Evolutionary conservation across 192 early-diverging fungal genomes (phyloP).

Genomic region (Backusella australiensis): DNA sequence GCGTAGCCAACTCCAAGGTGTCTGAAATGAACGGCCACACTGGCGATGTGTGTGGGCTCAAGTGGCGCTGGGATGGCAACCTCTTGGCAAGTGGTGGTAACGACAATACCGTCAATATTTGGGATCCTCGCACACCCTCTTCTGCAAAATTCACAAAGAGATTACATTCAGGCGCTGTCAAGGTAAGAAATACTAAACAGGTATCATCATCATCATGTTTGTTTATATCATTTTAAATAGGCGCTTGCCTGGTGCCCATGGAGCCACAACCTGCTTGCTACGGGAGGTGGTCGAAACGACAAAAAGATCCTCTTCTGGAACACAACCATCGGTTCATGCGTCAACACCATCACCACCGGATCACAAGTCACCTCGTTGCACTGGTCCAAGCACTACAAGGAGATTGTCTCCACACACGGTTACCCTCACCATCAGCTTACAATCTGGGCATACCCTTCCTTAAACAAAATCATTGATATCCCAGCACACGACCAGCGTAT

Average conservation of each 20-base stretch:
- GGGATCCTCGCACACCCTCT: slow-evolving; percentile 69
- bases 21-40: slow-evolving; percentile 71
- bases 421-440: slow-evolving; percentile 84
- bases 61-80: slow-evolving; percentile 78
- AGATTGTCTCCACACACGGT: slow-evolving; percentile 92
- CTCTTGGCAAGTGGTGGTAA: slow-evolving; percentile 93
- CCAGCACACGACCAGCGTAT: slow-evolving; percentile 87
- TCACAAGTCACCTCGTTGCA: slow-evolving; percentile 93
- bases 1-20: slow-evolving; percentile 80
- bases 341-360: slow-evolving; percentile 72
- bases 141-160: slow-evolving; percentile 65
- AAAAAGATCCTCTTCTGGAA: slow-evolving; percentile 94
- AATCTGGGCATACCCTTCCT: slow-evolving; percentile 79
- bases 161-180: slow-evolving; percentile 88
- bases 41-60: slow-evolving; percentile 83
- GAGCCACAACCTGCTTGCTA: slow-evolving; percentile 80
- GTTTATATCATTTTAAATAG: slow-evolving; percentile 34
- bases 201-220: slow-evolving; percentile 7
- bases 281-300: slow-evolving; percentile 91
- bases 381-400: slow-evolving; percentile 82
- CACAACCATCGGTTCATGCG: slow-evolving; percentile 57
- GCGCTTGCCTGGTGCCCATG: slow-evolving; percentile 96
- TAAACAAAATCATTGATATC: slow-evolving; percentile 72
- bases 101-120: slow-evolving; percentile 89
- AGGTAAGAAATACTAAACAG: slow-evolving; percentile 44